A percentile compares a stretch with the other conserved stretches of the same genome.
These are phyloP conservation scores for Cenchrus fungigraminus DNA, from an alignment of 176 grass and related monocot species.

Conservation along the genomic window DNA sequence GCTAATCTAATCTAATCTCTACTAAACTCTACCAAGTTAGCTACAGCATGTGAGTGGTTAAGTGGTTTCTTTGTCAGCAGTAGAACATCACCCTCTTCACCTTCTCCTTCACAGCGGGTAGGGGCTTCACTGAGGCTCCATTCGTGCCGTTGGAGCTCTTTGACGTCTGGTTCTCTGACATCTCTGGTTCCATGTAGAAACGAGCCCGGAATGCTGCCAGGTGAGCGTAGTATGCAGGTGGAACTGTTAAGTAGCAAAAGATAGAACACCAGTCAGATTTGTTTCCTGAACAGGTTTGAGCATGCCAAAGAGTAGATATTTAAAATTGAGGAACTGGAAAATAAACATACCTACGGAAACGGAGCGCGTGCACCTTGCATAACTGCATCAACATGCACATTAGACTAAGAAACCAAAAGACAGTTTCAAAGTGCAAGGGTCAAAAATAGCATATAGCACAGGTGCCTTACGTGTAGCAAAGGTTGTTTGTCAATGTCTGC, in stretches of 20 bases:
- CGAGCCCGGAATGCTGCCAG: slow-evolving; percentile 93
- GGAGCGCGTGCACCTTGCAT: slow-evolving; percentile 92
- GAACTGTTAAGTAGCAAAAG: slow-evolving; percentile 57
- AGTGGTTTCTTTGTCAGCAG: slow-evolving; percentile 59
- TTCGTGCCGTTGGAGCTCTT: slow-evolving; percentile 58
- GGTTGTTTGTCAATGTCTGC: slow-evolving; percentile 99
- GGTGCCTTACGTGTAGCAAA: slow-evolving; percentile 93
- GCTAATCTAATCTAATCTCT: slow-evolving; percentile 49
- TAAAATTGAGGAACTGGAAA: background rate
- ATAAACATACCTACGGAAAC: slow-evolving; percentile 86
- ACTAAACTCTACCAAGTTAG: slow-evolving; percentile 73
- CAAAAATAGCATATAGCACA: background rate
- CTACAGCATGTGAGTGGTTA: slow-evolving; percentile 56
- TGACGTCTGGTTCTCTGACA: slow-evolving; percentile 55
- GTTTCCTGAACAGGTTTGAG: background rate
- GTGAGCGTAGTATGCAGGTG: slow-evolving; percentile 97
- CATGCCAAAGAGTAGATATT: background rate
- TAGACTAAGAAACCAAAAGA: slow-evolving; percentile 22
- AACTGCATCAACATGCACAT: slow-evolving; percentile 61
- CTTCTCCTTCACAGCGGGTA: slow-evolving; percentile 95
- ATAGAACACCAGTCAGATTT: slow-evolving; percentile 13
- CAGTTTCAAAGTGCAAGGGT: slow-evolving; percentile 17
- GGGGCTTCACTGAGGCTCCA: slow-evolving; percentile 72
- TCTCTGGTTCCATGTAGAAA: slow-evolving; percentile 95
- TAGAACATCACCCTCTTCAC: slow-evolving; percentile 99